Evolutionary conservation across 2,329 filamentous ascomycete genomes (phyloP), one percentile per base, ranked within the genome.

Genomic region (Cladophialophora chaetospira): DNA sequence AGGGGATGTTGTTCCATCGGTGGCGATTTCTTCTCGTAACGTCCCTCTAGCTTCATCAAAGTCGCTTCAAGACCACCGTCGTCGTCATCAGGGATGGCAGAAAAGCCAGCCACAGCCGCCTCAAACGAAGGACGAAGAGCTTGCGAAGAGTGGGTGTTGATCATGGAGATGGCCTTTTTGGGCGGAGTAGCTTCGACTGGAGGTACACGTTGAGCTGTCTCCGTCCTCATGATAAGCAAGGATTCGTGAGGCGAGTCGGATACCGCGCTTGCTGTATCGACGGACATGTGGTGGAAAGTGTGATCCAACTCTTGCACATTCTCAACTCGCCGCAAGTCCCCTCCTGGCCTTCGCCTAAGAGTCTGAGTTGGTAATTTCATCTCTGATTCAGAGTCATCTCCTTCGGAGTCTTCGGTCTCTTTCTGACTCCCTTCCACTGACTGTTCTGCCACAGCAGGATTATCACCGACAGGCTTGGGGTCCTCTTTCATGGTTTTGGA

Each of bases 41-140:
- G 93, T 8, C 94, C 94, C 75, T 99, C 94, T 0, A 99, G 80
- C 68, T 97, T 99, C 65, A 92, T 75, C 48, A 99, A 72, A 0
- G 94, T 90, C n/a, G 92, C 91, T 69, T 97, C 94, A 23, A 97
- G 86, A 10, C 93, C 93, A 5, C 91, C 91, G 68, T 95, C 89
- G 43, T 88, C 87, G 59, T 95, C 90, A 68, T 97, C 92, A 0
- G 93, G 91, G 23, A 97, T 89, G 53, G 89, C 86, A 2, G 92
- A 90, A 52, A 99, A 83, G 65, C 89, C 89, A 57, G 92, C 86
- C 1, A 95, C 90, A 66, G 96, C 91, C 2, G 83, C 87, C 71
- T 97, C 91, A 65, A 97, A 97, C 0, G 92, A 97, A 1, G 81
- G 80, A 42, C 82, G 74, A 15, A 84, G 60, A 50, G 82, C 78